Evolutionary conservation across 805 yeast genomes (phyloP).

Genomic region (Wickerhamomyces silvicola): DNA sequence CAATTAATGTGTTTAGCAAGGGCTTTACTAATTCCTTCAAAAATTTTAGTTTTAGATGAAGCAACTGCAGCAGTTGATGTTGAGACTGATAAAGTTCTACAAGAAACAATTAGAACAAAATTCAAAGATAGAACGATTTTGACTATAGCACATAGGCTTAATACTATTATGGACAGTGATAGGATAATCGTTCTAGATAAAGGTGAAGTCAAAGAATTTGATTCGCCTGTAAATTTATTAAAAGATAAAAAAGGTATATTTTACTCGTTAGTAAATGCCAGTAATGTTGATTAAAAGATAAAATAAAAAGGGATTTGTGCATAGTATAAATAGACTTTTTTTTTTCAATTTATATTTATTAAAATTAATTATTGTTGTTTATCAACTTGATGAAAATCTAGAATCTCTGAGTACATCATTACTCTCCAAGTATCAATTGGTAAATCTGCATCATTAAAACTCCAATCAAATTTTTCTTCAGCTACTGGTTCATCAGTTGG

Average conservation of each 20-base stretch:
- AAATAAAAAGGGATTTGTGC: neutral
- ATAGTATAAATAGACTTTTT: neutral
- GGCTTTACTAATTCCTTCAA: constrained; percentile 59
- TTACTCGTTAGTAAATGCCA: constrained; percentile 68
- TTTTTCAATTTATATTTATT: neutral
- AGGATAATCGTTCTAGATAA: constrained; percentile 68
- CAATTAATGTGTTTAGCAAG: constrained; percentile 79
- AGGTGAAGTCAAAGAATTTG: constrained; percentile 74
- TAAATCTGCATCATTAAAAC: constrained; percentile 93
- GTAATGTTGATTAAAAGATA: constrained; percentile 4
- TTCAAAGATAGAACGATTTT: constrained; percentile 72
- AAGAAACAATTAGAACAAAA: constrained; percentile 69
- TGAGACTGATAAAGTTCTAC: constrained; percentile 72
- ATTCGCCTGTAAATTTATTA: constrained; percentile 60
- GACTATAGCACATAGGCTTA: constrained; percentile 80
- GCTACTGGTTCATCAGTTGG: constrained; percentile 97
- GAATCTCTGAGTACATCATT: constrained; percentile 96
- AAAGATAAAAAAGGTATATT: constrained; percentile 63
- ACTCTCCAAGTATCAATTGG: constrained; percentile 99
- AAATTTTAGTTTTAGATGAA: constrained; percentile 69
- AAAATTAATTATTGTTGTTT: constrained; percentile 7
- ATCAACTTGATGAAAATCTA: constrained; percentile 88
- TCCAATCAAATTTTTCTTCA: constrained; percentile 92
- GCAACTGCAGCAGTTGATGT: constrained; percentile 90
- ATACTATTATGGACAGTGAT: constrained; percentile 79